A percentile compares a stretch with the other conserved stretches of the same genome.
phyloP scores from a whole-genome alignment of 2,329 filamentous ascomycete genomes.

The Penicillium sp. region DNA sequence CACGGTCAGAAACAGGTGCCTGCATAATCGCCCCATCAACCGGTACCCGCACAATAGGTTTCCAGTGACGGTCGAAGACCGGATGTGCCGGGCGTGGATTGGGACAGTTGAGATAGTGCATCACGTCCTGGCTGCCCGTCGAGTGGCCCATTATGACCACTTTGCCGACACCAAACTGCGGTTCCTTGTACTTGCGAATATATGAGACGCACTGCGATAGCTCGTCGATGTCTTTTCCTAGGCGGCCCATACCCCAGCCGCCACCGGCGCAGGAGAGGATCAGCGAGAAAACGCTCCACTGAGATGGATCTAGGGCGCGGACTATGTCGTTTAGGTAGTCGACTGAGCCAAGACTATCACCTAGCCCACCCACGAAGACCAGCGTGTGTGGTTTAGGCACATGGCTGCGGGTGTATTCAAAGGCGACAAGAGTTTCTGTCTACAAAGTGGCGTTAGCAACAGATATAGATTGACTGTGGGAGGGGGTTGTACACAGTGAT shows the following conservation, averaged over 20 bases:
- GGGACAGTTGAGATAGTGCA: conserved; percentile 57
- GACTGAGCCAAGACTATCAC: conserved; percentile 56
- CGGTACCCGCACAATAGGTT: conserved; percentile 43
- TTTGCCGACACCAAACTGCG: conserved; percentile 42
- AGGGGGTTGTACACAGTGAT: conserved; percentile 20
- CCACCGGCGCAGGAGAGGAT: conserved; percentile 52
- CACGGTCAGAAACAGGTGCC: conserved; percentile 72
- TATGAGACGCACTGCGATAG: conserved; percentile 53
- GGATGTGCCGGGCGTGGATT: conserved; percentile 38
- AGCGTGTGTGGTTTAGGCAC: conserved; percentile 47
- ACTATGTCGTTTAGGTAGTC: conserved; percentile 53
- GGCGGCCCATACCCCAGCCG: conserved; percentile 54
- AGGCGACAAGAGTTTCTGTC: conserved; percentile 38
- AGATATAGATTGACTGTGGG: not conserved
- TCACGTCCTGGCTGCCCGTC: conserved; percentile 65
- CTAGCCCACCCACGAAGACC: conserved; percentile 58
- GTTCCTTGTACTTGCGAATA: conserved; percentile 41
- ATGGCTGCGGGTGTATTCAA: conserved; percentile 36
- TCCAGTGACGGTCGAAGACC: conserved; percentile 23
- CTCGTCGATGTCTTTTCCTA: conserved; percentile 55
- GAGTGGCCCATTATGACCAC: conserved; percentile 67
- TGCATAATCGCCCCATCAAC: conserved; percentile 76
- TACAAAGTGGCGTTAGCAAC: conserved; percentile 15
- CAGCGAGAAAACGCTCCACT: conserved; percentile 54
- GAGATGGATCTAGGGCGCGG: conserved; percentile 42